Base-by-base conservation (phyloP, 768 basidiomycete genomes). In the Amyloporia xantha region DNA sequence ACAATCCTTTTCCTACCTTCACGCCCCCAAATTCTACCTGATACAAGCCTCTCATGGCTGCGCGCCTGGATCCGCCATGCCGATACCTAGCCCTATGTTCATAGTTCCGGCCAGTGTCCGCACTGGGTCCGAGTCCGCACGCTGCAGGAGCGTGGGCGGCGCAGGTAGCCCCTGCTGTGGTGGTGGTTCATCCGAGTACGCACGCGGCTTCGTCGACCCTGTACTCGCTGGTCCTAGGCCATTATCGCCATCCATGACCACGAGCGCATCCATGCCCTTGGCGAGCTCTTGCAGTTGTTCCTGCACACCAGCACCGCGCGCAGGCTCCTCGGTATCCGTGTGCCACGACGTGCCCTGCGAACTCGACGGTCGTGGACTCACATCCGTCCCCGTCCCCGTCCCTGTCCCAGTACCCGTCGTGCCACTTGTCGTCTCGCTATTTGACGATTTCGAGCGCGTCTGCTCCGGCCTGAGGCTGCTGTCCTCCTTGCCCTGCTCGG, bases 331-430 rank as follows among this genome's bases (percentile, higher is more conserved):
- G 9, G 25, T 40, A n/a, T 54, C 54, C 41, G 59, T 50, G 30
- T 53, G 56, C 56, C 59, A 62, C 48, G 57, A 57, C 52, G 61
- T 62, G 45, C 59, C 57, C 35, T 37, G 49, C 53, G 60, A 62
- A 50, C 56, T 59, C 47, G 37, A 21, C 35, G 52, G 27, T 30
- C n/a, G n/a, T n/a, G n/a, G n/a, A n/a, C 50, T 52, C 35, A 49
- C 46, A 15, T 45, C 51, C 4, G 46, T 25, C 36, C 47, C 52
- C 25, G 48, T 47, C 26, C 36, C 56, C 6, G 47, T 47, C 20
- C 45, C 42, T 10, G 43, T 42, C 5, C 36, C 25, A 12, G 52
- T 48, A 13, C 35, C 44, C 19, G 53, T 51, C 28, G 52, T 54
- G 26, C n/a, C n/a, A n/a, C n/a, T n/a, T n/a, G 49, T 41, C 52